Conservation (phyloP, 2,329 filamentous ascomycete genomes). For the Chaetomium sp. region DNA sequence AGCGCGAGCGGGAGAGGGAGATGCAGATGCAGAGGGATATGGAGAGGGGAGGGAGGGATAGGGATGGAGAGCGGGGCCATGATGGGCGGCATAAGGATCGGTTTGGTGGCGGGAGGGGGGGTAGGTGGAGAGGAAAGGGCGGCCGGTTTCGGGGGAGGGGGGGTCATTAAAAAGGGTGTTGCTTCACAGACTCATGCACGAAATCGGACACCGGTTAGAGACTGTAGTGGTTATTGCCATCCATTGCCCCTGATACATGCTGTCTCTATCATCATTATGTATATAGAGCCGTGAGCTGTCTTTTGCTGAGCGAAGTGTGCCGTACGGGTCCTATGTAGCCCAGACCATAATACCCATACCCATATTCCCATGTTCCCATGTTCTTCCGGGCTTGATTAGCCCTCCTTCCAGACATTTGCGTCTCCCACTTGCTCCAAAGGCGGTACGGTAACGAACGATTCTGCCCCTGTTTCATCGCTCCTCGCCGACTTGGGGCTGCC, state of each 20-base stretch:
- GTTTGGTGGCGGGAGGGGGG: conserved; percentile 41
- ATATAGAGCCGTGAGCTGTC: conserved; percentile 18
- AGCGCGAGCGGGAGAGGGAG: conserved; percentile 34
- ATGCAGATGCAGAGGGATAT: conserved; percentile 35
- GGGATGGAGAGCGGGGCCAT: conserved; percentile 31
- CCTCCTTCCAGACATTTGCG: conserved; percentile 52
- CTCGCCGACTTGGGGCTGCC: conserved; percentile 35
- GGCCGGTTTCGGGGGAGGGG: conserved; percentile 37
- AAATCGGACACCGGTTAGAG: background rate
- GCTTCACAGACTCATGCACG: background rate
- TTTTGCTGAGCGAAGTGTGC: conserved; percentile 18
- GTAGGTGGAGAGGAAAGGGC: conserved; percentile 40
- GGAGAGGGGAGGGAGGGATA: conserved; percentile 33
- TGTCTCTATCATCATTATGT: conserved; percentile 9
- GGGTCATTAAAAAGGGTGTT: conserved; percentile 25
- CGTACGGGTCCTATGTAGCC: conserved; percentile 14
- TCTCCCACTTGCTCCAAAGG: conserved; percentile 45
- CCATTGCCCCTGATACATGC: background rate
- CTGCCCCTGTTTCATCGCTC: conserved; percentile 43
- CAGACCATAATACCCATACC: conserved; percentile 1
- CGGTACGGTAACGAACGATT: conserved; percentile 54
- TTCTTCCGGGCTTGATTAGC: conserved; percentile 23
- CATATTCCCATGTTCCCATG: background rate
- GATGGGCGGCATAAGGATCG: conserved; percentile 38
- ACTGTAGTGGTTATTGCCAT: background rate